These are phyloP conservation scores for Salix viminalis DNA, from an alignment of 345 rosid genomes.

Conservation along the genomic window DNA sequence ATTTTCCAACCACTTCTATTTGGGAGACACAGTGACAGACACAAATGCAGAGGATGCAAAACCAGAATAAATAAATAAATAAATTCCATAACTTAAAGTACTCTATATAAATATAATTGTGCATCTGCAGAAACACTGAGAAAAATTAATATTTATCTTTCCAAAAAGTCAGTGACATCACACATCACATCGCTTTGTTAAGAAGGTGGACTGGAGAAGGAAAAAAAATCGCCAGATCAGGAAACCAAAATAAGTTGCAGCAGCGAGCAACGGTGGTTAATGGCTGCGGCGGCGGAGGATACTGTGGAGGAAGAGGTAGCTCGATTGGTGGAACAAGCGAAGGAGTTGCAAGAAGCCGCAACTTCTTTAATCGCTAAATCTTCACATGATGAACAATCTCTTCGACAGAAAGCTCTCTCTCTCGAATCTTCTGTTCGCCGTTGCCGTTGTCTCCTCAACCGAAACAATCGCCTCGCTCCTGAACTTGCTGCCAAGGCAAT, in stretches of 20 bases:
- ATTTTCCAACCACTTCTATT: too few species aligned
- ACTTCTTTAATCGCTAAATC: conserved; percentile 48
- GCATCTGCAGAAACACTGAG: neutral
- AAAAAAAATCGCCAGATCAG: neutral
- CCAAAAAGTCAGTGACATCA: neutral
- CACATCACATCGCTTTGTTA: neutral
- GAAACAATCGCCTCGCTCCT: conserved; percentile 41
- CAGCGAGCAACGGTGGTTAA: neutral
- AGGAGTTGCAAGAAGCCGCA: conserved; percentile 72
- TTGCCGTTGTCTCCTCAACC: conserved; percentile 42
- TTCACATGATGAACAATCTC: conserved; percentile 61
- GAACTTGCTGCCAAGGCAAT: conserved; percentile 57
- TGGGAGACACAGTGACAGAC: too few species aligned
- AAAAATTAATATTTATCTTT: neutral
- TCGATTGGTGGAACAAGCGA: conserved; percentile 59
- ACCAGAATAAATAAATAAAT: too few species aligned
- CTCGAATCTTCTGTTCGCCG: conserved; percentile 69
- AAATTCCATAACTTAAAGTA: too few species aligned
- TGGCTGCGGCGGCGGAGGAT: conserved; percentile 20
- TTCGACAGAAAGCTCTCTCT: conserved; percentile 61
- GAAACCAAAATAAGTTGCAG: neutral
- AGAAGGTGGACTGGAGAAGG: neutral
- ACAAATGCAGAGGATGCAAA: too few species aligned
- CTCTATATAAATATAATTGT: neutral
- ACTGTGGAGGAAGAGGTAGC: conserved; percentile 62